Evolutionary conservation across 2,329 filamentous ascomycete species (phyloP), one percentile per base, ranked within the genome.

Genomic region (Botryotinia convoluta): DNA sequence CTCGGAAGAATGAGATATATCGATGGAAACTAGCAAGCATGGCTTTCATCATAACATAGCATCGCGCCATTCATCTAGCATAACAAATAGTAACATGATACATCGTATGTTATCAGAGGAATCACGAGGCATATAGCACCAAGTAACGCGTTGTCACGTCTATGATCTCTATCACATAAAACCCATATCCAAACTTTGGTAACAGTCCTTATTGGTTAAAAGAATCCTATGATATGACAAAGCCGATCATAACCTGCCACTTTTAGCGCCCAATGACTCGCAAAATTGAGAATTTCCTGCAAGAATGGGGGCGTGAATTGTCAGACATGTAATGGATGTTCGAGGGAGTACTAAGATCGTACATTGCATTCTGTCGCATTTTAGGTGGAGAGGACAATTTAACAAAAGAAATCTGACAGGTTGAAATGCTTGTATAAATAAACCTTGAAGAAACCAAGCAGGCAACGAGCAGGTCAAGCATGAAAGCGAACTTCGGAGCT

Each of bases 121-220:
- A 68, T 68, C 64, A 68, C 45, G 26, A 68, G 45, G 26, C 64
- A 68, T 68, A 68, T 8, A 22, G 26, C 35, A 51, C 35, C 7
- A 57, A 39, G 20, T 57, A 16, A 57, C 35, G 48, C 35, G 18
- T 32, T 42, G 48, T 69, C 48, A 57, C 35, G n/a, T 32, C 48
- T 22, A 32, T 42, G 7, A 57, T 57, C 10, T 45, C n/a, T 57
- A 32, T 57, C 48, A 42, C 4, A 57, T 57, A 68, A 39, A 22
- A 51, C 8, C 22, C 16, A 37, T 29, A 42, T 69, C n/a, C 26
- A 69, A 69, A 44, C 9, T 69, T 32, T 57, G 65, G 65, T 32
- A 42, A 42, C 18, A 26, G 1, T 22, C 14, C 37, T 57, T 6
- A 69, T 22, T 69, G 65, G 48, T 18, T 8, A 0, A 18, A 42